Percentiles rank a stretch among this genome's conserved stretches.
These are phyloP conservation scores for Cercospora sp. DNA, from an alignment of 2,329 filamentous ascomycete genomes.

Conservation along the genomic window DNA sequence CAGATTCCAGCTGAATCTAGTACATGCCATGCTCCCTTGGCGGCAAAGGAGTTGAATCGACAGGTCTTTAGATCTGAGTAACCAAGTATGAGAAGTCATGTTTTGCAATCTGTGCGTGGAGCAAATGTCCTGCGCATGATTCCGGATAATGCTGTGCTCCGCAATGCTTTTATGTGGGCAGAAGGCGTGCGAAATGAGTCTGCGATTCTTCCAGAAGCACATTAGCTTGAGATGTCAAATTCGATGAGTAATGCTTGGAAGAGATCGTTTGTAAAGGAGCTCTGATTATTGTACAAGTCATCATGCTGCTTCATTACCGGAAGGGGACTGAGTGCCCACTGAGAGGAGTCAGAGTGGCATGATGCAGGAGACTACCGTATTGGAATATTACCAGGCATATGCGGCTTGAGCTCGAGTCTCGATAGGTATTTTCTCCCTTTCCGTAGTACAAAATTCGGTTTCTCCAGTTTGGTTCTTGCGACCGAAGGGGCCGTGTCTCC, in stretches of 20 bases:
- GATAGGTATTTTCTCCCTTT: neutral
- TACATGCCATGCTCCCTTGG: neutral
- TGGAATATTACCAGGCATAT: neutral
- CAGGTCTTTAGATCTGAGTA: neutral
- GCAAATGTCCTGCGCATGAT: neutral
- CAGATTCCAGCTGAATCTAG: neutral
- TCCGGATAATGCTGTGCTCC: neutral
- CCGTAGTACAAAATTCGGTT: neutral
- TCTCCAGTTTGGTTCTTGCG: neutral
- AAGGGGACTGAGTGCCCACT: neutral
- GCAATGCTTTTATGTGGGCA: neutral
- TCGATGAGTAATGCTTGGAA: neutral
- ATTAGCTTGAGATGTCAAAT: neutral
- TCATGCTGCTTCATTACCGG: no score
- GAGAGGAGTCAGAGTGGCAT: neutral
- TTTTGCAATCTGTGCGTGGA: neutral
- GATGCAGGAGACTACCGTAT: neutral
- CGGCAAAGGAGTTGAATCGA: neutral
- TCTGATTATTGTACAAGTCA: neutral
- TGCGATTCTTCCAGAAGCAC: neutral
- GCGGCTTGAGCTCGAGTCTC: neutral
- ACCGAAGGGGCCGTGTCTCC: neutral
- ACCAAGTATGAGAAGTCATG: neutral
- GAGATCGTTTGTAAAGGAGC: neutral
- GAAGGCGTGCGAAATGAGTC: neutral